A percentile compares a stretch with the other conserved stretches of the same genome.
Evolutionary conservation across 2,329 filamentous ascomycete species (phyloP).

Genomic region (Aspergillus phoenicis): DNA sequence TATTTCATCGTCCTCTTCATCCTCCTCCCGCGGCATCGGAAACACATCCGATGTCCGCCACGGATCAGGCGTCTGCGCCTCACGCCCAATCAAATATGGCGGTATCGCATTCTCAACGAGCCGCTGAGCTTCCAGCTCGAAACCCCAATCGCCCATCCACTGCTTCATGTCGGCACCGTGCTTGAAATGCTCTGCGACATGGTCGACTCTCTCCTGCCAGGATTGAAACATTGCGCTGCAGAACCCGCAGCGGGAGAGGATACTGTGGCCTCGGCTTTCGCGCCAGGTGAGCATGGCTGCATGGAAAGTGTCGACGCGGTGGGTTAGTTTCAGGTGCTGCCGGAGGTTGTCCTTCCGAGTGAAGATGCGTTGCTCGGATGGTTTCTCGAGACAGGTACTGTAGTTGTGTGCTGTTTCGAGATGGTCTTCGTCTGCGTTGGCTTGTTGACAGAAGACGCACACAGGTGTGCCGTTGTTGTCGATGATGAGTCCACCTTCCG

Average conservation of each 20-base stretch:
- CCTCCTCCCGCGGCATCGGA: background rate
- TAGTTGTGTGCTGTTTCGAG: conserved; percentile 58
- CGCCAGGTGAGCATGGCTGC: conserved; percentile 58
- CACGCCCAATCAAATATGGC: conserved; percentile 36
- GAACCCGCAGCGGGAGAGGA: conserved; percentile 48
- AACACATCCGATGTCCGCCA: conserved; percentile 14
- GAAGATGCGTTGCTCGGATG: conserved; percentile 57
- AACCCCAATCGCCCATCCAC: conserved; percentile 43
- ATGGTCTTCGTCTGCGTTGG: conserved; percentile 55
- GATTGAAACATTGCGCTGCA: conserved; percentile 34
- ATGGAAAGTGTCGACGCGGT: conserved; percentile 52
- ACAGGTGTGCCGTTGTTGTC: conserved; percentile 40
- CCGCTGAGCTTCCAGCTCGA: conserved; percentile 34
- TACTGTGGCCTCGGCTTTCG: conserved; percentile 49
- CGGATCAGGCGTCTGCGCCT: conserved; percentile 29
- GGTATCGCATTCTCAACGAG: conserved; percentile 37
- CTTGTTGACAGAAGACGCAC: conserved; percentile 58
- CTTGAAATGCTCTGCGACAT: conserved; percentile 40
- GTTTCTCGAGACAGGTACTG: conserved; percentile 57
- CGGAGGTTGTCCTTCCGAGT: conserved; percentile 61
- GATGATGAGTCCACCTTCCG: conserved; percentile 39
- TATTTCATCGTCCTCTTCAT: background rate
- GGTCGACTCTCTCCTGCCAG: conserved; percentile 41
- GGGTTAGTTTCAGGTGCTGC: conserved; percentile 59
- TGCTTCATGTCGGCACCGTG: conserved; percentile 36